These are phyloP conservation scores for Microdochium nivale DNA, from an alignment of 2,329 filamentous ascomycete species.

Conservation along the genomic window DNA sequence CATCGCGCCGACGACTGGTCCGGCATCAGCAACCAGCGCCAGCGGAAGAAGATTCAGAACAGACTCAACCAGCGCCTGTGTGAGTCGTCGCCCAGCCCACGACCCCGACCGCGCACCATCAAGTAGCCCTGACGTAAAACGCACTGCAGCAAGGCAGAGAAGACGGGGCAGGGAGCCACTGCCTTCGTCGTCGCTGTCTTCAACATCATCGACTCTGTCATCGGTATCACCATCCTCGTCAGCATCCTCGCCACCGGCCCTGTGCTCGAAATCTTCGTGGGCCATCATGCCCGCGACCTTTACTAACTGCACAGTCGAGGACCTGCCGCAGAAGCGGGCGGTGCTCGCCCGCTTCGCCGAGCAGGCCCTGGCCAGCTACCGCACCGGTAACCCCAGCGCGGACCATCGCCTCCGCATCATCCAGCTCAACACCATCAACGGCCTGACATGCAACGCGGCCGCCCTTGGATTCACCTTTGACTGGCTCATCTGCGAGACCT, in stretches of 20 bases:
- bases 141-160: too few relatives aligned
- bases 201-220: too few relatives aligned
- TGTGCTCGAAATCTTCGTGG: too few relatives aligned
- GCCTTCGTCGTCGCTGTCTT: too few relatives aligned
- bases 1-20: constrained; percentile 4
- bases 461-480: constrained; percentile 1
- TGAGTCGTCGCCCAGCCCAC: neutral
- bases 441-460: constrained; percentile 2
- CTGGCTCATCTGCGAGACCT: constrained; percentile 2
- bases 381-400: neutral
- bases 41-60: constrained; percentile 6
- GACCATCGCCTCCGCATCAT: constrained; percentile 3
- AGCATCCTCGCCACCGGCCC: too few relatives aligned
- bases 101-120: too few relatives aligned
- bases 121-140: too few relatives aligned
- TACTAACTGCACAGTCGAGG: neutral
- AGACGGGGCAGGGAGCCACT: too few relatives aligned
- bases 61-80: constrained; percentile 4
- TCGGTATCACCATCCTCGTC: too few relatives aligned
- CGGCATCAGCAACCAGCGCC: constrained; percentile 1
- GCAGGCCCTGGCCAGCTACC: constrained; percentile 3
- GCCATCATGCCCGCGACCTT: too few relatives aligned
- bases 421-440: constrained; percentile 4
- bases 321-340: neutral
- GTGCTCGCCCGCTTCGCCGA: constrained; percentile 1